Percentiles rank a stretch among this genome's conserved stretches.
These are phyloP conservation scores for Alternaria infectoria DNA, from an alignment of 2,329 filamentous ascomycete genomes.

Conservation along the genomic window DNA sequence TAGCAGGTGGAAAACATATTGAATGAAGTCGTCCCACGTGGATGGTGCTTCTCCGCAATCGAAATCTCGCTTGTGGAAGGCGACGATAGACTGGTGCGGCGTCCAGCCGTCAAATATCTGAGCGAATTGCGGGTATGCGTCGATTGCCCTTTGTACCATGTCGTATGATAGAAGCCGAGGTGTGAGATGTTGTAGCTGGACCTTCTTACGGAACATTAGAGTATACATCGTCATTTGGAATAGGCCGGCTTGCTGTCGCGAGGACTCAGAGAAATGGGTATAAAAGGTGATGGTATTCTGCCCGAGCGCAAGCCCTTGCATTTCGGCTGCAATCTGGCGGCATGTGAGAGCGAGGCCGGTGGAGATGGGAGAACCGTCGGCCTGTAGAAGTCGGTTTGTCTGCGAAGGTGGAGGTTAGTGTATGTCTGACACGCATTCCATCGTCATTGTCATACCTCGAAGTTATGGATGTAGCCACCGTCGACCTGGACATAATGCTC, in stretches of 20 bases:
- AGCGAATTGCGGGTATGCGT: not conserved
- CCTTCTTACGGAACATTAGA: fast-evolving
- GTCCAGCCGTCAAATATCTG: not conserved
- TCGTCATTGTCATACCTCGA: not conserved
- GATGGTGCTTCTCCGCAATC: not conserved
- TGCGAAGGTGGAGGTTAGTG: no score
- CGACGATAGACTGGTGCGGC: fast-evolving
- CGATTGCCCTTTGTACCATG: not conserved
- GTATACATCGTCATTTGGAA: no score
- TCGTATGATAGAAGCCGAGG: not conserved
- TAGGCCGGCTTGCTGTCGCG: not conserved
- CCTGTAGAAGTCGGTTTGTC: not conserved
- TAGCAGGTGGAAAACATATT: no score
- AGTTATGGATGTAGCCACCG: not conserved
- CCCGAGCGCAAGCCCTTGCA: not conserved
- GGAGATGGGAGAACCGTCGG: not conserved
- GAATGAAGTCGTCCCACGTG: not conserved
- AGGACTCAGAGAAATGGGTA: not conserved
- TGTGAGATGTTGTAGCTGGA: not conserved
- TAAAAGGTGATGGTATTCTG: not conserved
- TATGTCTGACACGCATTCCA: no score
- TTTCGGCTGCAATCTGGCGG: not conserved
- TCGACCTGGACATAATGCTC: not conserved
- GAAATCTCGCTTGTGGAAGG: fast-evolving
- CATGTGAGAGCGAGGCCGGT: not conserved